These are phyloP conservation scores for Pichia cactophila DNA, from an alignment of 1,139 yeast genomes.

Conservation along the genomic window DNA sequence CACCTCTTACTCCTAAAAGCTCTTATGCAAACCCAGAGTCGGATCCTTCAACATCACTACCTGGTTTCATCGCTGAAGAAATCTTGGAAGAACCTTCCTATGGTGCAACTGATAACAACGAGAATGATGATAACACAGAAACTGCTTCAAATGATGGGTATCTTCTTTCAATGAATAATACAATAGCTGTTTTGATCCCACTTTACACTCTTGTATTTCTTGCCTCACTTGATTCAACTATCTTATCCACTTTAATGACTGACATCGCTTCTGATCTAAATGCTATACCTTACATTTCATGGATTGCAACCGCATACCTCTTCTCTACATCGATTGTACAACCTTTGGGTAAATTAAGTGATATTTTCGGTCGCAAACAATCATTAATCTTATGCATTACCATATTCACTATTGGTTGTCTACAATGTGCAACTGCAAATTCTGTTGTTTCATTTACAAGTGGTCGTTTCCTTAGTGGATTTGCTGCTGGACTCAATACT, in stretches of 20 bases:
- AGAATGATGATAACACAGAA: background rate
- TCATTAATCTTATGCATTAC: slow-evolving; percentile 42
- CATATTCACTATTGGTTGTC: slow-evolving; percentile 47
- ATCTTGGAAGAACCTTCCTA: slow-evolving; percentile 26
- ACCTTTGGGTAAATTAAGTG: slow-evolving; percentile 81
- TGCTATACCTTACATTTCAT: slow-evolving; percentile 44
- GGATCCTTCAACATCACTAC: slow-evolving; percentile 34
- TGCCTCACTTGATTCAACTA: slow-evolving; percentile 57
- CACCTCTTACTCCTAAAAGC: slow-evolving; percentile 1
- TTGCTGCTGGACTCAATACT: slow-evolving; percentile 58
- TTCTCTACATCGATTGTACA: slow-evolving; percentile 58
- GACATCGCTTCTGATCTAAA: slow-evolving; percentile 56
- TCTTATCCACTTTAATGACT: slow-evolving; percentile 57
- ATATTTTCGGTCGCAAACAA: slow-evolving; percentile 71
- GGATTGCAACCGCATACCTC: slow-evolving; percentile 57
- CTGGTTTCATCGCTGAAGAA: slow-evolving; percentile 45
- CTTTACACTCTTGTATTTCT: slow-evolving; percentile 33
- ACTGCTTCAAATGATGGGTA: slow-evolving; percentile 17
- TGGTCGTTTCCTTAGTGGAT: slow-evolving; percentile 56
- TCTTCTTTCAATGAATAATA: slow-evolving; percentile 22
- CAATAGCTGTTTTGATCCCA: slow-evolving; percentile 23
- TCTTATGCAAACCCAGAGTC: slow-evolving; percentile 13
- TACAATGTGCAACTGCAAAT: slow-evolving; percentile 42
- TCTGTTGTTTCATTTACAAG: slow-evolving; percentile 40
- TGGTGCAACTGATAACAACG: slow-evolving; percentile 4